These are phyloP conservation scores for Imleria badia DNA, from an alignment of 768 basidiomycete species.

Conservation along the genomic window DNA sequence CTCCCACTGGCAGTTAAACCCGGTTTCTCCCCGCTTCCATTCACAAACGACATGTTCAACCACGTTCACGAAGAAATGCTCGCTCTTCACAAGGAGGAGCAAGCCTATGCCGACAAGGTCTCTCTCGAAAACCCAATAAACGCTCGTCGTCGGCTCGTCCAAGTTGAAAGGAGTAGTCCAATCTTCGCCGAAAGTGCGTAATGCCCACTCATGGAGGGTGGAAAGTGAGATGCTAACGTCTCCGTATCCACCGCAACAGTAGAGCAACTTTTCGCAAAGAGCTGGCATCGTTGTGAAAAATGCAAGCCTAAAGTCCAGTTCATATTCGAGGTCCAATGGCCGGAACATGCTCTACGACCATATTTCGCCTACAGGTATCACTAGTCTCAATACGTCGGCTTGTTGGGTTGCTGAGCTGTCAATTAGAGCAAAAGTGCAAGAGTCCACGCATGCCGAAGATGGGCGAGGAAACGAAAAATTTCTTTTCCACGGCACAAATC, in stretches of 20 bases:
- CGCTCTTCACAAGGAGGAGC: neutral
- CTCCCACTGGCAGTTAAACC: neutral
- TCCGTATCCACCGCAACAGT: neutral
- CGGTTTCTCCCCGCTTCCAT: neutral
- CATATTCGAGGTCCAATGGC: constrained; percentile 13
- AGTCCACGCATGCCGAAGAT: neutral
- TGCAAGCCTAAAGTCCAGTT: constrained; percentile 12
- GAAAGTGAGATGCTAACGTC: neutral
- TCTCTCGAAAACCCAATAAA: neutral
- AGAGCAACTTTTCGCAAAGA: constrained; percentile 4
- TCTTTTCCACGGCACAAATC: constrained; percentile 16
- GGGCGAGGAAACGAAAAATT: constrained; percentile 11
- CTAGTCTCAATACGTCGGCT: neutral
- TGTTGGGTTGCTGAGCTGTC: neutral
- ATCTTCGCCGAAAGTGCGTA: constrained; percentile 11
- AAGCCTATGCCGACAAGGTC: neutral
- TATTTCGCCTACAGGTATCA: constrained; percentile 10
- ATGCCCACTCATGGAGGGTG: no score
- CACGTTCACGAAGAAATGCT: neutral
- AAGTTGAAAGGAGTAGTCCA: constrained; percentile 2
- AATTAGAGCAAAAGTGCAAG: constrained; percentile 9
- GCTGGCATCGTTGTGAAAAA: constrained; percentile 11
- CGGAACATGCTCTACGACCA: constrained; percentile 7
- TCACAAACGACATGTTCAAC: neutral
- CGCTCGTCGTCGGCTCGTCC: constrained; percentile 5